phyloP scores from a whole-genome alignment of 306 rosid genomes.

The barrel medic (Medicago truncatula) region MtrunA17r5.0-ANR NC_053042.1:32312501-32313000 shows the following conservation, averaged over 20 bases:
- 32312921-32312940: neutral
- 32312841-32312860: constrained; percentile 3
- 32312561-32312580: constrained; percentile 77
- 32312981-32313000: neutral
- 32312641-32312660: constrained; percentile 32
- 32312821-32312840: constrained; percentile 3
- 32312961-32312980: neutral
- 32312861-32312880: neutral
- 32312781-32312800: constrained; percentile 32
- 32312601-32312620: constrained; percentile 40
- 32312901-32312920: neutral
- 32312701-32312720: constrained; percentile 41
- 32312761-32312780: constrained; percentile 32
- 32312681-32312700: constrained; percentile 37
- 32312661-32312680: constrained; percentile 42
- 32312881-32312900: neutral
- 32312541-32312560: constrained; percentile 81
- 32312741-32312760: constrained; percentile 35
- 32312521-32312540: constrained; percentile 70
- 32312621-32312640: constrained; percentile 41
- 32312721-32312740: constrained; percentile 40
- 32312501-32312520: constrained; percentile 70
- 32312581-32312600: constrained; percentile 57
- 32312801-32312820: constrained; percentile 3
- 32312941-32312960: neutral